Conservation (phyloP, 148 eudicot species). For the Arbutus unedo region DNA sequence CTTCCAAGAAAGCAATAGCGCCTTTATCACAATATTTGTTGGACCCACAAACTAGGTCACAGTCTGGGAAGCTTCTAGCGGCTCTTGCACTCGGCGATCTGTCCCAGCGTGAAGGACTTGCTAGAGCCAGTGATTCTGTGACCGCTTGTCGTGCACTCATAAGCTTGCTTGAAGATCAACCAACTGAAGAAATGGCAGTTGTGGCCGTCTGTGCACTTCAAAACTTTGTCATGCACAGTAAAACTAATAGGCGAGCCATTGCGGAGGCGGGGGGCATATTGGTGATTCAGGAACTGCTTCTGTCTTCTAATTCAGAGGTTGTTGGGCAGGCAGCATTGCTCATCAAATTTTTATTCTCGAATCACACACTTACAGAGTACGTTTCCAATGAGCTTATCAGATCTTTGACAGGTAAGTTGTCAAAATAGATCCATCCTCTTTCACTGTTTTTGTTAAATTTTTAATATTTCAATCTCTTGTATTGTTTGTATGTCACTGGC, state of each 20-base stretch:
- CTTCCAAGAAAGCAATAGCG: slow-evolving; percentile 60
- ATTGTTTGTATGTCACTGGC: background rate
- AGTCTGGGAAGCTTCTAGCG: slow-evolving; percentile 63
- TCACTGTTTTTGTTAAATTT: background rate
- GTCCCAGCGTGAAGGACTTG: slow-evolving; percentile 76
- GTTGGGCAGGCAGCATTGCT: slow-evolving; percentile 66
- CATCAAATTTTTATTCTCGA: slow-evolving; percentile 63
- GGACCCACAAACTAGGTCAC: slow-evolving; percentile 73
- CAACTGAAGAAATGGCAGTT: slow-evolving; percentile 69
- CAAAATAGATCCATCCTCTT: slow-evolving; percentile 13
- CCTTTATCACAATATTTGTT: slow-evolving; percentile 74
- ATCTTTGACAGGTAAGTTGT: slow-evolving; percentile 62
- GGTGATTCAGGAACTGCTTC: slow-evolving; percentile 60
- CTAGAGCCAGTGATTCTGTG: slow-evolving; percentile 63
- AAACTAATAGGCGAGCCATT: slow-evolving; percentile 75
- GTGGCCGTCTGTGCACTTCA: slow-evolving; percentile 85
- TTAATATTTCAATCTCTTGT: too few relatives aligned
- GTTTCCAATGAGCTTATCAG: slow-evolving; percentile 75
- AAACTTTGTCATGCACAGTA: slow-evolving; percentile 70
- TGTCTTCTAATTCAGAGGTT: slow-evolving; percentile 53
- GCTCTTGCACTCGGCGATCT: slow-evolving; percentile 86
- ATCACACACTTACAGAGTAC: slow-evolving; percentile 79
- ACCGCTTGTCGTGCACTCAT: slow-evolving; percentile 77
- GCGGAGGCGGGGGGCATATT: slow-evolving; percentile 89
- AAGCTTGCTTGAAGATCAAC: slow-evolving; percentile 64